Base-by-base conservation (phyloP, 1,139 yeast genomes). In the Debaryomyces psychrophilus region DNA sequence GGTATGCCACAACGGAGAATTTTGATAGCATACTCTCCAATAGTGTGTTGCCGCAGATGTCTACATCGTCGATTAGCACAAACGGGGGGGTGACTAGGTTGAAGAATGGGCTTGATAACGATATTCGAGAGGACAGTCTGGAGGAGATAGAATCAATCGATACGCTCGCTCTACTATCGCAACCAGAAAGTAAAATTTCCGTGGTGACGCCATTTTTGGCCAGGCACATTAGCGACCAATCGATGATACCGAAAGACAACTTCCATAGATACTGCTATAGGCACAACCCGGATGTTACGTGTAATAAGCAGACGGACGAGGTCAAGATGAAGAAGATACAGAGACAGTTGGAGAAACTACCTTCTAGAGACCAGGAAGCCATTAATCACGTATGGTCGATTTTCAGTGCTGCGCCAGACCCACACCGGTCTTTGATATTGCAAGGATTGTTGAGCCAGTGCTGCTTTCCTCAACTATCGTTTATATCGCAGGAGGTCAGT, bases 381-480 rank as follows among this genome's bases (percentile, higher is more conserved):
- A 79, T 89, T 47, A 71, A 83, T 47, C 87, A 85, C 58, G 84
- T 87, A 33, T 85, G 96, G 96, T 76, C 92, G 34, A 77, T 87
- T 39, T 87, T 87, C 67, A 72, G 87, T 45, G 84, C 90, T 28
- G 83, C 96, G 8, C 85, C 85, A 18, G 73, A 75, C 48, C 79
- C 73, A 42, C 90, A 83, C 62, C 76, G 97, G 43, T 79, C 82
- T 47, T 71, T 92, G 43, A 88, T 93, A 3, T 68, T 93, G 44
- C 88, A 87, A 61, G 98, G 98, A 1, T 69, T 93, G 28, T 69
- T 93, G 41, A 78, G 92, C 9, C 96, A 90, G 62, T 90, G 98
- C 65, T 93, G 99, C 59, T 92, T 90, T 68, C 98, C 98, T 1
- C 97, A 92, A 60, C 74, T 93, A 18, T 88, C 96, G 11, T 83